phyloP scores from a whole-genome alignment of 805 yeast genomes.

The Ogataea polymorpha region DNA sequence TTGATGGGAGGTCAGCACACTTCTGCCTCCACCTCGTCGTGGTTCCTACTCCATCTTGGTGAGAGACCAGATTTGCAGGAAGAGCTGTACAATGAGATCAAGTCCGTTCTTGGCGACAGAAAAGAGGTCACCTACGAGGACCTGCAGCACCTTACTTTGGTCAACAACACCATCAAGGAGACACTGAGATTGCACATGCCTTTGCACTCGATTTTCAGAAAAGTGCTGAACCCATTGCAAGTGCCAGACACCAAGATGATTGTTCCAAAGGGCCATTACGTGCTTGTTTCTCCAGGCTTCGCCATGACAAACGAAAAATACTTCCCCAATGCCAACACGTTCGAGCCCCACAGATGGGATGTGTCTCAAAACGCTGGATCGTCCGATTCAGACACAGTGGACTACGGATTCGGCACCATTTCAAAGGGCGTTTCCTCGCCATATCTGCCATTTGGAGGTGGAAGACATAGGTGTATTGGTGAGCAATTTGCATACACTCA shows the following conservation, averaged over 20 bases:
- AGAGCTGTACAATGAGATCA: constrained; percentile 72
- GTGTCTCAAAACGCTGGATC: constrained; percentile 39
- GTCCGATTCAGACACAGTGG: constrained; percentile 47
- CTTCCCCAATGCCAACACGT: constrained; percentile 72
- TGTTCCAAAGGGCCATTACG: constrained; percentile 87
- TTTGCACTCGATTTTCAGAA: constrained; percentile 91
- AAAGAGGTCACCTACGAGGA: constrained; percentile 73
- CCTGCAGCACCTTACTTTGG: constrained; percentile 74
- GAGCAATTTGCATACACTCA: constrained; percentile 97
- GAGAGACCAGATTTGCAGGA: constrained; percentile 84
- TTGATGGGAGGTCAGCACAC: constrained; percentile 99
- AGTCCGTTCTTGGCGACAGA: constrained; percentile 53
- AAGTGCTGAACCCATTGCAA: constrained; percentile 72
- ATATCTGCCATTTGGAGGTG: constrained; percentile 97
- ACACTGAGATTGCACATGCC: constrained; percentile 96
- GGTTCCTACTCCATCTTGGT: constrained; percentile 90
- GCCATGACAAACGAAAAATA: constrained; percentile 72
- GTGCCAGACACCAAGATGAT: constrained; percentile 77
- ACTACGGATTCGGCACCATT: constrained; percentile 95
- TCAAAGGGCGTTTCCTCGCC: constrained; percentile 96
- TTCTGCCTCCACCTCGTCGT: constrained; percentile 91
- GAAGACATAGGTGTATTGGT: constrained; percentile 98
- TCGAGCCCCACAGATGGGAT: constrained; percentile 89
- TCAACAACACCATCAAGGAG: constrained; percentile 84
- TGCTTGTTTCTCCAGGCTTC: constrained; percentile 91